Percentiles rank a stretch among this genome's conserved stretches.
These are phyloP conservation scores for Pythium biforme DNA, from an alignment of 352 stramenopile genomes.

Conservation along the genomic window DNA sequence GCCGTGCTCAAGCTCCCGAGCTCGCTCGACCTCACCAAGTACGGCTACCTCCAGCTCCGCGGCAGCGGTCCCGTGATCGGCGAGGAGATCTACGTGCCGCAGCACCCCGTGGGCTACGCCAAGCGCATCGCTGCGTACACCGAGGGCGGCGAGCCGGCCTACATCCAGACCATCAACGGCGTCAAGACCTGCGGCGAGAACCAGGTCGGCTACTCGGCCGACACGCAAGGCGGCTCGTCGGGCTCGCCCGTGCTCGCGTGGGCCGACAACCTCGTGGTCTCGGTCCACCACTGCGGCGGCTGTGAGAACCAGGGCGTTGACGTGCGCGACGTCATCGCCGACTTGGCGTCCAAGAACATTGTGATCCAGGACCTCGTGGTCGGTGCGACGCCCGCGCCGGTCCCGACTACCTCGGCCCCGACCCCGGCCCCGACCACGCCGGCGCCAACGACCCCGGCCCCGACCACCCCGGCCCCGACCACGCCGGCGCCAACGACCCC, in stretches of 20 bases:
- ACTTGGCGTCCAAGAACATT: slow-evolving; percentile 21
- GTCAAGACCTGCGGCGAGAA: slow-evolving; percentile 17
- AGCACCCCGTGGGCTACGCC: background rate
- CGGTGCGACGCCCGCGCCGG: slow-evolving; percentile 2
- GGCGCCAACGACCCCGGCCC: background rate
- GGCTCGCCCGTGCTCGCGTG: slow-evolving; percentile 24
- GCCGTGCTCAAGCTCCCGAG: slow-evolving; percentile 18
- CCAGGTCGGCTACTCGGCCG: slow-evolving; percentile 32
- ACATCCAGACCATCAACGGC: slow-evolving; percentile 13
- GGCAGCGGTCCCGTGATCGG: slow-evolving; percentile 18
- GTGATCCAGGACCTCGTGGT: slow-evolving; percentile 17
- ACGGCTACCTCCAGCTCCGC: slow-evolving; percentile 32
- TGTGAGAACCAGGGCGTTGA: slow-evolving; percentile 28
- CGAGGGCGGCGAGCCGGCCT: slow-evolving; percentile 4
- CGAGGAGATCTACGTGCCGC: slow-evolving; percentile 22
- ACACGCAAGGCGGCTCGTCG: slow-evolving; percentile 33
- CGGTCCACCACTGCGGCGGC: slow-evolving; percentile 32
- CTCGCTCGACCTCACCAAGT: slow-evolving; percentile 17
- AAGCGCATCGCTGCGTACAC: slow-evolving; percentile 13
- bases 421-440: background rate
- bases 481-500: background rate
- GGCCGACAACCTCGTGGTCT: slow-evolving; percentile 32
- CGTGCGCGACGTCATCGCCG: slow-evolving; percentile 13
- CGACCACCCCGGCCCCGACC: background rate
- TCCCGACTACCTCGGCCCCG: background rate